Evolutionary conservation across 768 basidiomycete genomes (phyloP).

Genomic region (Candolleomyces eurysporus): DNA sequence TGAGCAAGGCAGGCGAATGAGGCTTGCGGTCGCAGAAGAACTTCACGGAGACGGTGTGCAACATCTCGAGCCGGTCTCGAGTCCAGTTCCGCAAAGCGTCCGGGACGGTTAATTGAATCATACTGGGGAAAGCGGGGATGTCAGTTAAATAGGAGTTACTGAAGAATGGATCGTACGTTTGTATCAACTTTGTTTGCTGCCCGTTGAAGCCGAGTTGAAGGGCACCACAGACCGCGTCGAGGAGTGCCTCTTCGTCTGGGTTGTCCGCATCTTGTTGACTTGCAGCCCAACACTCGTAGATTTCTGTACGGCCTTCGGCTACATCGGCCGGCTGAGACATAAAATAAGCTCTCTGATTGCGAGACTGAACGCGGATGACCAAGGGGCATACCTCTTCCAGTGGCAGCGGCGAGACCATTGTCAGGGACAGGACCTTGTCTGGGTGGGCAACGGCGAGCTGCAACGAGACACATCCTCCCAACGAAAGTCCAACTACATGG

Average conservation of each 20-base stretch:
- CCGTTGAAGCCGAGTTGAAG: constrained; percentile 22
- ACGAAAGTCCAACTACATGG: constrained; percentile 36
- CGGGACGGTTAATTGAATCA: constrained; percentile 1
- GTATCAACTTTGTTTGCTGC: constrained; percentile 12
- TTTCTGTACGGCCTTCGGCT: constrained; percentile 25
- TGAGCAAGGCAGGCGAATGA: not conserved
- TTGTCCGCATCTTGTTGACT: constrained; percentile 13
- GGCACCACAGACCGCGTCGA: constrained; percentile 19
- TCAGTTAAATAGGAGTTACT: constrained; percentile 12
- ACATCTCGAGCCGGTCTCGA: constrained; percentile 17
- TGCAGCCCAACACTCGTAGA: constrained; percentile 22
- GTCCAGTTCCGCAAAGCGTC: constrained; percentile 21
- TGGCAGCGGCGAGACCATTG: constrained; percentile 33
- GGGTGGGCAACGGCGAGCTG: constrained; percentile 33
- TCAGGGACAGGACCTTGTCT: constrained; percentile 28
- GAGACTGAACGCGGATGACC: constrained; percentile 10
- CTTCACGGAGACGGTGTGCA: constrained; percentile 16
- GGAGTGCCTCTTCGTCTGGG: constrained; percentile 10
- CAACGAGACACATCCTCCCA: constrained; percentile 31
- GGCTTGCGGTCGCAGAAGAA: not conserved
- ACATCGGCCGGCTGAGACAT: constrained; percentile 24
- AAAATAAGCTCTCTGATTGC: not conserved
- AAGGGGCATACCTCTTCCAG: constrained; percentile 29
- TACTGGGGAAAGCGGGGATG: constrained; percentile 7
- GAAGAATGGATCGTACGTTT: constrained; percentile 17